A percentile compares a stretch with the other conserved stretches of the same genome.
Evolutionary conservation across 2,329 filamentous ascomycete genomes (phyloP).

Genomic region (Fusarium tupiense): DNA sequence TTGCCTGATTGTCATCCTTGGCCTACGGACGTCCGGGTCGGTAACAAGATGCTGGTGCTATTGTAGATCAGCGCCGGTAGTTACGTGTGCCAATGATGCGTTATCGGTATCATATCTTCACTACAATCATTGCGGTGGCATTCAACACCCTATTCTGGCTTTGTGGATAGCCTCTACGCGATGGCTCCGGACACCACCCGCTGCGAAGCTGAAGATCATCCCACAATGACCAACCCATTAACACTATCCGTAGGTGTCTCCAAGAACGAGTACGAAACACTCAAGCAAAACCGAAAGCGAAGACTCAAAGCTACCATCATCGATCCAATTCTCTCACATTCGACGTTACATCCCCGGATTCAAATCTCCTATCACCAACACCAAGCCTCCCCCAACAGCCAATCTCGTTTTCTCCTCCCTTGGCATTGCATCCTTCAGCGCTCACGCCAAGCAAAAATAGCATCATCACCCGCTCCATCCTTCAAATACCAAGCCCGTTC

Average conservation of each 20-base stretch:
- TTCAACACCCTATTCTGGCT: not conserved
- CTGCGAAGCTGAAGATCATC: not conserved
- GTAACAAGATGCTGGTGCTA: not conserved
- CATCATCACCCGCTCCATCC: constrained; percentile 9
- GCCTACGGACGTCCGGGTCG: not conserved
- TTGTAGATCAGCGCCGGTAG: not conserved
- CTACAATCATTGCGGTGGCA: not conserved
- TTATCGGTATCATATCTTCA: not conserved
- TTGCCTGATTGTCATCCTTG: not conserved
- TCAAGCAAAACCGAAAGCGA: not conserved
- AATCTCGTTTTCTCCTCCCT: constrained; percentile 16
- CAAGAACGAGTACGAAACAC: not conserved
- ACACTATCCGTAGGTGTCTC: not conserved
- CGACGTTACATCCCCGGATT: not conserved
- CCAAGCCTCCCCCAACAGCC: not conserved
- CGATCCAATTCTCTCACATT: not conserved
- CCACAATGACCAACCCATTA: not conserved
- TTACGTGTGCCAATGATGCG: not conserved
- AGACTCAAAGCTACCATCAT: not conserved
- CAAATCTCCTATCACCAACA: not conserved
- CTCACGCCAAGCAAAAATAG: constrained; percentile 20
- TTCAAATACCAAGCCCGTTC: not conserved
- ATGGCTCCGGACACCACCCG: not conserved
- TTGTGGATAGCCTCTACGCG: not conserved
- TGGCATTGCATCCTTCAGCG: constrained; percentile 9